Conservation (phyloP, 345 rosid genomes). For the Salix koriyanagi region DNA sequence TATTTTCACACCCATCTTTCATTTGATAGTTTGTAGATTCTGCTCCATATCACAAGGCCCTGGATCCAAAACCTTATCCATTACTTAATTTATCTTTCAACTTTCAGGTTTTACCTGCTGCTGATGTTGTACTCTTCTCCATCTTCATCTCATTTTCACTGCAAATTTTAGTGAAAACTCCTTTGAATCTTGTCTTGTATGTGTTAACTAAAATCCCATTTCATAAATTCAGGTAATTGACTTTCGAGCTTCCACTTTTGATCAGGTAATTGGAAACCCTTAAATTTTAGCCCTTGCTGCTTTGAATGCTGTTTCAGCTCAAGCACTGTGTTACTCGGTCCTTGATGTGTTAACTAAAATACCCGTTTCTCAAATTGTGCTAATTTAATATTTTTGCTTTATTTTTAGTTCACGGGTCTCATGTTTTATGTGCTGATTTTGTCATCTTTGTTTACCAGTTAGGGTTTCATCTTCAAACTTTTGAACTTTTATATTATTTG, state of each 20-base stretch:
- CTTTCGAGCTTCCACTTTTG: neutral
- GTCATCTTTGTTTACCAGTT: neutral
- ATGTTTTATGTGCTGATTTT: neutral
- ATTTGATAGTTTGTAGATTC: neutral
- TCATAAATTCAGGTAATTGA: slow-evolving; percentile 18
- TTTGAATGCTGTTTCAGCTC: neutral
- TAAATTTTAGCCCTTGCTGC: neutral
- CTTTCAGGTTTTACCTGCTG: neutral
- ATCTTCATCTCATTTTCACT: neutral
- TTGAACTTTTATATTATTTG: neutral
- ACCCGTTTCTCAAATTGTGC: neutral
- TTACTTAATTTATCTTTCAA: neutral
- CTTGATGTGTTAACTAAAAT: neutral
- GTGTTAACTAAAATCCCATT: slow-evolving; percentile 21
- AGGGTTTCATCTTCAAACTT: neutral
- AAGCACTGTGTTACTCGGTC: neutral
- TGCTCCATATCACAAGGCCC: neutral
- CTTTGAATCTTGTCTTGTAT: neutral
- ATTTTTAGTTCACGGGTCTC: neutral
- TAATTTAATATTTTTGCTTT: neutral
- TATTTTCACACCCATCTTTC: neutral
- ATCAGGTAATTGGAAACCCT: slow-evolving; percentile 19
- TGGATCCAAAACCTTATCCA: slow-evolving; percentile 16
- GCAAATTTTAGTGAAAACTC: neutral
- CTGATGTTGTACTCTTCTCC: neutral